Conservation (phyloP, 257 asterid genomes). For the Datura wrightii region DNA sequence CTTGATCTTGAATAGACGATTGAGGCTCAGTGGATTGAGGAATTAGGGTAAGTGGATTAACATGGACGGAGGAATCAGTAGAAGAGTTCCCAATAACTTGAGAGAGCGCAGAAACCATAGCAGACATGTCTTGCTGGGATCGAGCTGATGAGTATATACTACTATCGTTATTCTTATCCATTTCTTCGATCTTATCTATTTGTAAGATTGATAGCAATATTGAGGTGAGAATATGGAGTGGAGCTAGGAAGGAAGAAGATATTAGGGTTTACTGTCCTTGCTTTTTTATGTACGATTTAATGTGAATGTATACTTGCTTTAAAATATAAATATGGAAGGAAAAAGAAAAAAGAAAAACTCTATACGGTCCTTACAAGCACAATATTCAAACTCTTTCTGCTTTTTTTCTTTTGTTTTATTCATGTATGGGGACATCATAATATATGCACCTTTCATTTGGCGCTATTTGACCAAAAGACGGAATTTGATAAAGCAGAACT, state of each 20-base stretch:
- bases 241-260: slow-evolving; percentile 24
- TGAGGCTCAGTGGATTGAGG: background rate
- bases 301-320: background rate
- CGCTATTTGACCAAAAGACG: no score
- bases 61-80: background rate
- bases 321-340: background rate
- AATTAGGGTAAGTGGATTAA: slow-evolving; percentile 26
- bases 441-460: no score
- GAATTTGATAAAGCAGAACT: no score
- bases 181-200: slow-evolving; percentile 29
- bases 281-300: background rate
- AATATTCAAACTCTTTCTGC: no score
- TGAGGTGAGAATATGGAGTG: no score
- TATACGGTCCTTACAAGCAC: background rate
- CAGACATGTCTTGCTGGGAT: slow-evolving; percentile 84
- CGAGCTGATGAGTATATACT: slow-evolving; percentile 52
- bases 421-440: no score
- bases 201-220: background rate
- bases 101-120: slow-evolving; percentile 84
- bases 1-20: slow-evolving; percentile 52
- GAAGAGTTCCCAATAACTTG: slow-evolving; percentile 71
- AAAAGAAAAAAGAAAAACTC: background rate
- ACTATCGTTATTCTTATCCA: slow-evolving; percentile 32
- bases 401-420: no score
- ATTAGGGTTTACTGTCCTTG: slow-evolving; percentile 34